Conservation (phyloP, 2,329 filamentous ascomycete genomes). For the Diaporthe vaccinii region DNA sequence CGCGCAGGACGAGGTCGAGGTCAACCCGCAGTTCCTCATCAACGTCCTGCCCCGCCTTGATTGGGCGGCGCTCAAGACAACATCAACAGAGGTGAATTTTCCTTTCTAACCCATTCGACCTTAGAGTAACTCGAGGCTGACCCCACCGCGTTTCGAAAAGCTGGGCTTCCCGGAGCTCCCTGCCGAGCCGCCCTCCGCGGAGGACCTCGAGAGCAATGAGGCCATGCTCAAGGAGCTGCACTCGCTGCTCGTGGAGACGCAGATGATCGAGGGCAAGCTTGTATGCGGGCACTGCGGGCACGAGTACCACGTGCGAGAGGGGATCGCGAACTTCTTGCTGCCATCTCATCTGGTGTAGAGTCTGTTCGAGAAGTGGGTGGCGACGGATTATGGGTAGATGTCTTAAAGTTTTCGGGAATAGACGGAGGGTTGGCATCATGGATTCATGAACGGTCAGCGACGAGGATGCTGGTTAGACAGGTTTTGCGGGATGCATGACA, state of each 20-base stretch:
- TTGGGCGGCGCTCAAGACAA: conserved; percentile 84
- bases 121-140: conserved; percentile 32
- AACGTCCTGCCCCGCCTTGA: conserved; percentile 91
- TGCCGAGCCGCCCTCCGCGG: conserved; percentile 71
- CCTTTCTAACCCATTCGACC: neutral
- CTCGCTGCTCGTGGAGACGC: conserved; percentile 86
- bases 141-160: conserved; percentile 58
- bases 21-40: conserved; percentile 83
- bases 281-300: conserved; percentile 93
- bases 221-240: conserved; percentile 84
- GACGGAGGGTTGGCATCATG: neutral
- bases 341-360: conserved; percentile 86
- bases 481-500: neutral
- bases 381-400: neutral
- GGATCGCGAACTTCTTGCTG: conserved; percentile 95
- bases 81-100: conserved; percentile 78
- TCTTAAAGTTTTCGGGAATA: too few species aligned
- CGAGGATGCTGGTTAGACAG: neutral
- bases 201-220: conserved; percentile 74
- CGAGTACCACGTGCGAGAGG: conserved; percentile 94
- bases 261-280: conserved; percentile 88
- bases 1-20: conserved; percentile 83
- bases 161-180: conserved; percentile 84
- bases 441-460: neutral
- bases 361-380: neutral